A percentile compares a stretch with the other conserved stretches of the same genome.
These are phyloP conservation scores for Fragosphaeria purpurea DNA, from an alignment of 2,329 filamentous ascomycete species.

Conservation along the genomic window DNA sequence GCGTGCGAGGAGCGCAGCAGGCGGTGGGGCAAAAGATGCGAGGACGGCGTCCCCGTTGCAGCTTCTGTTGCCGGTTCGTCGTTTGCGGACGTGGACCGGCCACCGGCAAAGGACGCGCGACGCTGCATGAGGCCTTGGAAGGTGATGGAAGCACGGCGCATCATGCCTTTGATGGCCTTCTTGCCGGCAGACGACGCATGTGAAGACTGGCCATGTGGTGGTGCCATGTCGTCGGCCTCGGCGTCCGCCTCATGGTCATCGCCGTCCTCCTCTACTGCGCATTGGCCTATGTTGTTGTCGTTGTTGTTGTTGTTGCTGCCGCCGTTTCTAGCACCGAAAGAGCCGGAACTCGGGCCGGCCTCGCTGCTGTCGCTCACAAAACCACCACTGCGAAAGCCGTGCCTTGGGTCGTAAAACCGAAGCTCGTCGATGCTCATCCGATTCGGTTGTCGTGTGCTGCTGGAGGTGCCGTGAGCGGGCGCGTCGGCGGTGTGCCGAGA, in stretches of 20 bases:
- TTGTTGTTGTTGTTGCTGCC: slow-evolving; percentile 18
- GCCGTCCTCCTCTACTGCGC: not conserved
- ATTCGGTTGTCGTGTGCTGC: too few relatives aligned
- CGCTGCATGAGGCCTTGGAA: slow-evolving; percentile 41
- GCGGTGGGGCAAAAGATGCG: slow-evolving; percentile 7
- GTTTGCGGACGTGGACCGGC: slow-evolving; percentile 13
- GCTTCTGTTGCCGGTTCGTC: slow-evolving; percentile 15
- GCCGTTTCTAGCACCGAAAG: not conserved
- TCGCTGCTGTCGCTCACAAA: not conserved
- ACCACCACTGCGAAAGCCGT: too few relatives aligned
- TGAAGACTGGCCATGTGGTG: not conserved
- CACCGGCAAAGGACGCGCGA: slow-evolving; percentile 30
- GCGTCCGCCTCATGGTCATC: slow-evolving; percentile 2
- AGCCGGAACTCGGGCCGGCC: slow-evolving; percentile 1
- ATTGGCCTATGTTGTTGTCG: slow-evolving; percentile 18
- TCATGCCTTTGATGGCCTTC: slow-evolving; percentile 35
- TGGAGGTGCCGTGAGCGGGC: not conserved
- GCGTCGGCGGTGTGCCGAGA: not conserved
- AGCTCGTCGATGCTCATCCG: slow-evolving; percentile 4
- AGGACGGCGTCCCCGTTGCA: not conserved
- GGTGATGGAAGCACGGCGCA: slow-evolving; percentile 46
- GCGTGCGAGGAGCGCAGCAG: slow-evolving; percentile 19
- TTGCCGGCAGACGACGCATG: slow-evolving; percentile 11
- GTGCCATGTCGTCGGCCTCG: not conserved
- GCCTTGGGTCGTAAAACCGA: not conserved